A percentile compares a stretch with the other conserved stretches of the same genome.
Evolutionary conservation across 176 grass and related monocot species (phyloP).

Genomic region (Areca catechu): DNA sequence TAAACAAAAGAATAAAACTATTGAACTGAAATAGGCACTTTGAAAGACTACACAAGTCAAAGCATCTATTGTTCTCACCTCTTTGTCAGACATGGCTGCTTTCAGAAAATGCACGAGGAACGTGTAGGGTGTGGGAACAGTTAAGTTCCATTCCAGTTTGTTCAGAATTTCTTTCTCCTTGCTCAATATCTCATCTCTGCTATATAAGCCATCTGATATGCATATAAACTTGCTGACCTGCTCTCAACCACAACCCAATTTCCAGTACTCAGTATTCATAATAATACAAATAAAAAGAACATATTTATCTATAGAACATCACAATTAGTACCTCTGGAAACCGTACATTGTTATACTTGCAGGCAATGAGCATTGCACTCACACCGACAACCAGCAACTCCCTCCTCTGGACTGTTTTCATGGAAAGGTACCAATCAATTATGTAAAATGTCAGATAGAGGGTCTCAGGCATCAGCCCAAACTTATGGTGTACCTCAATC

Average conservation of each 20-base stretch:
- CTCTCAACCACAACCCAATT: background rate
- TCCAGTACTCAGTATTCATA: background rate
- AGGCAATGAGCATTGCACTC: slow-evolving; percentile 7
- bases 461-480: background rate
- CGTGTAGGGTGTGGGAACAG: too few species aligned
- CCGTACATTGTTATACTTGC: slow-evolving; percentile 10
- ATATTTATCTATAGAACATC: background rate
- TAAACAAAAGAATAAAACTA: too few species aligned
- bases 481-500: slow-evolving; percentile 9
- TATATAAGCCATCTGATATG: too few species aligned
- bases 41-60: too few species aligned
- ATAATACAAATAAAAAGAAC: background rate
- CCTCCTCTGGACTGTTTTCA: background rate
- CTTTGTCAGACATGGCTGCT: too few species aligned
- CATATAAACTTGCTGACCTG: too few species aligned
- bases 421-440: slow-evolving; percentile 1
- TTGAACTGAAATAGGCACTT: too few species aligned
- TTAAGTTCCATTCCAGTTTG: too few species aligned
- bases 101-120: too few species aligned
- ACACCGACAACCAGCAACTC: slow-evolving; percentile 8
- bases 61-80: too few species aligned
- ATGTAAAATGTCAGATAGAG: slow-evolving; percentile 3
- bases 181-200: too few species aligned
- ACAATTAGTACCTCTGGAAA: background rate
- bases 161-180: too few species aligned